Percentiles rank a stretch among this genome's conserved stretches.
phyloP scores from a whole-genome alignment of 129 eudicot genomes.

The Artemisia argyi region DNA sequence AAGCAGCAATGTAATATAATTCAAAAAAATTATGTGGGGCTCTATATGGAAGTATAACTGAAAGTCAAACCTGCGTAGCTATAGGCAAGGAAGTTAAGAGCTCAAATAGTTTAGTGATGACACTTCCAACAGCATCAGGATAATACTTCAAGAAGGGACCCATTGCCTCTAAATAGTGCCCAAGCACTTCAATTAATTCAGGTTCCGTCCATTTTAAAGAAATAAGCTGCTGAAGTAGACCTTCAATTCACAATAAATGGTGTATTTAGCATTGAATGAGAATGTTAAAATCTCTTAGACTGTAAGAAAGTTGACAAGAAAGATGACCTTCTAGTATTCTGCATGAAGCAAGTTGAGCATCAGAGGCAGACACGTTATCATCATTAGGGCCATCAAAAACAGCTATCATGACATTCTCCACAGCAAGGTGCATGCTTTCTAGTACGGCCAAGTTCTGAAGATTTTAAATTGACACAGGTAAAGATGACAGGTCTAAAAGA shows the following conservation, averaged over 20 bases:
- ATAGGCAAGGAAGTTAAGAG: conserved; percentile 77
- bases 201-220: conserved; percentile 91
- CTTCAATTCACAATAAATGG: conserved; percentile 49
- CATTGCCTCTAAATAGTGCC: conserved; percentile 84
- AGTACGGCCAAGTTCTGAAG: conserved; percentile 66
- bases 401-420: conserved; percentile 67
- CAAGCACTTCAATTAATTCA: conserved; percentile 73
- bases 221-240: conserved; percentile 85
- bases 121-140: conserved; percentile 83
- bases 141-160: conserved; percentile 87
- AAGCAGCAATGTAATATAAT: neutral
- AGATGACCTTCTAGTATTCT: conserved; percentile 72
- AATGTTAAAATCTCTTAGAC: conserved; percentile 24
- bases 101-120: conserved; percentile 88
- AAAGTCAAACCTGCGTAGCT: conserved; percentile 59
- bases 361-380: conserved; percentile 40
- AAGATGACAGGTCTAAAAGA: conserved; percentile 6
- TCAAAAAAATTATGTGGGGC: no score
- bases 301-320: conserved; percentile 1
- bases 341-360: conserved; percentile 58
- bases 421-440: conserved; percentile 85
- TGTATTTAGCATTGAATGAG: conserved; percentile 33
- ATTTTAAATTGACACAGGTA: conserved; percentile 16
- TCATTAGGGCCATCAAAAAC: conserved; percentile 80
- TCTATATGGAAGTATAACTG: neutral